Evolutionary conservation across 257 asterid genomes (phyloP).

Genomic region (Ligustrum vulgare): DNA sequence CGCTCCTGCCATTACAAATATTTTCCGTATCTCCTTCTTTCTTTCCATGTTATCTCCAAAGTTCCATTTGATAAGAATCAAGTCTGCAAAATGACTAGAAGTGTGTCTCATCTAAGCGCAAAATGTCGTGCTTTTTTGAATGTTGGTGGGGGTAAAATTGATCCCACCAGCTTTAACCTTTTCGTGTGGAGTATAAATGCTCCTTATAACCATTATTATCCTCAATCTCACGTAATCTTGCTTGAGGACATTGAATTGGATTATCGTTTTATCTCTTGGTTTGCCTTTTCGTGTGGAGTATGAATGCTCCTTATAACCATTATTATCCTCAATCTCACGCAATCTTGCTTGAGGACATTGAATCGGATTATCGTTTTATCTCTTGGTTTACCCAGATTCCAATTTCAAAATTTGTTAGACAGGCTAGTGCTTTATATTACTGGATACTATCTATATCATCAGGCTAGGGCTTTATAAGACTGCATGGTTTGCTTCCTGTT

Average conservation of each 20-base stretch:
- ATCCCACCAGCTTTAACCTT: not conserved
- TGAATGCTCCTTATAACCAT: not conserved
- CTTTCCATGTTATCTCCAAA: no score
- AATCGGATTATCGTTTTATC: not conserved
- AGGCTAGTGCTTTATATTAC: not conserved
- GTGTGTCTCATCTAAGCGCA: not conserved
- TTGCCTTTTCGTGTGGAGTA: not conserved
- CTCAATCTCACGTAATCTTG: not conserved
- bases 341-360: not conserved
- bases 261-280: not conserved
- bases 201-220: not conserved
- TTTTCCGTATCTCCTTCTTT: no score
- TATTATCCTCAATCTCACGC: not conserved
- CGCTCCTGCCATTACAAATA: no score
- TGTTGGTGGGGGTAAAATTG: not conserved
- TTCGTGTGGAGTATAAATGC: not conserved
- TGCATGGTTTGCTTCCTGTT: constrained; percentile 8
- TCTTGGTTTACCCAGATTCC: not conserved
- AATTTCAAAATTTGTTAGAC: not conserved
- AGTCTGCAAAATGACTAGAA: no score
- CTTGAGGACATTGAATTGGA: not conserved
- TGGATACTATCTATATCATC: not conserved
- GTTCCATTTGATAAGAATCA: no score
- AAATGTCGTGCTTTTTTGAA: not conserved
- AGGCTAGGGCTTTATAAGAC: not conserved